These are phyloP conservation scores for Leccinum fallax DNA, from an alignment of 1,284 basidiomycete genomes.

Conservation along the genomic window DNA sequence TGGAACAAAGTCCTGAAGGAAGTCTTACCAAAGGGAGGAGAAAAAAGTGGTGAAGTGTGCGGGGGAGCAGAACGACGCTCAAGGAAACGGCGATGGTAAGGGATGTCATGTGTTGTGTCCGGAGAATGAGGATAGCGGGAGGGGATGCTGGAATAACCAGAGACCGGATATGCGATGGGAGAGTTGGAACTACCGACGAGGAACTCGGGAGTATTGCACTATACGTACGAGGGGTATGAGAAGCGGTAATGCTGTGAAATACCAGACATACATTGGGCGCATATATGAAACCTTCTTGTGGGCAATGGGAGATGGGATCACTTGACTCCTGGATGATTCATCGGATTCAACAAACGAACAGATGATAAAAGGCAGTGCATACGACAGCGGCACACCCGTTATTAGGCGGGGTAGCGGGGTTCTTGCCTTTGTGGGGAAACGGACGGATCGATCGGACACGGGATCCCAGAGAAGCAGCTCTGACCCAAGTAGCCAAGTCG, in stretches of 20 bases:
- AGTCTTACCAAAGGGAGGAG: slow-evolving; percentile 20
- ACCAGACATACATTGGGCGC: slow-evolving; percentile 23
- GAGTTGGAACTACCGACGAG: slow-evolving; percentile 36
- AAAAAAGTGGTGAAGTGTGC: slow-evolving; percentile 12
- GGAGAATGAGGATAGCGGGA: slow-evolving; percentile 3
- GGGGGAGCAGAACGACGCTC: slow-evolving; percentile 25
- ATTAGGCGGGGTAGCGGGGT: neutral
- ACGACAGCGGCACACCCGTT: slow-evolving; percentile 11
- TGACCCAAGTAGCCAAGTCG: slow-evolving; percentile 34
- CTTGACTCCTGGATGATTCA: slow-evolving; percentile 17
- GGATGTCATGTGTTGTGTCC: slow-evolving; percentile 7
- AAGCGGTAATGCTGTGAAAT: neutral
- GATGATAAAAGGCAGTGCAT: slow-evolving; percentile 10
- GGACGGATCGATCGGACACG: slow-evolving; percentile 4
- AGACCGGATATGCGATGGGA: slow-evolving; percentile 33
- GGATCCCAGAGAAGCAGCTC: slow-evolving; percentile 20
- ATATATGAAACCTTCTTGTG: slow-evolving; percentile 30
- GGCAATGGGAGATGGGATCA: neutral
- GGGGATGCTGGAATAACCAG: slow-evolving; percentile 33
- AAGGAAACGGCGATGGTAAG: slow-evolving; percentile 10
- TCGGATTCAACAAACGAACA: neutral
- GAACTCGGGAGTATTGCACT: slow-evolving; percentile 34
- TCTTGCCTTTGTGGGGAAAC: neutral
- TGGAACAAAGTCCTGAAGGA: slow-evolving; percentile 33
- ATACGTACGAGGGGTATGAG: neutral